These are phyloP conservation scores for Cystofilobasidium capitatum DNA, from an alignment of 768 basidiomycete genomes.

Conservation along the genomic window DNA sequence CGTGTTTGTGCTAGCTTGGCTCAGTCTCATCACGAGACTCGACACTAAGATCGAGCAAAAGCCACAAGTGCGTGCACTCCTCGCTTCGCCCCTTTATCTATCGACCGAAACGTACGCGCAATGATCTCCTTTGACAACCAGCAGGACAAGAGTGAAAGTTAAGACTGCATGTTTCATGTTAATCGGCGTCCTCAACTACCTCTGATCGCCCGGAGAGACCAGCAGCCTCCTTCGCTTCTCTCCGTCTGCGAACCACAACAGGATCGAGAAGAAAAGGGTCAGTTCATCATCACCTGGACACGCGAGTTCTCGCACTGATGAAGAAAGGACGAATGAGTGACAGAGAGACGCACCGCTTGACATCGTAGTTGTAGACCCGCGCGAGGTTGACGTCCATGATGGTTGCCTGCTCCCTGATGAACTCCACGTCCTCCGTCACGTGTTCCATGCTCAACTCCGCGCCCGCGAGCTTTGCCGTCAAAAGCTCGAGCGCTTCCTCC, in stretches of 20 bases:
- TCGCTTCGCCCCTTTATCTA: no score
- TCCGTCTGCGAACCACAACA: neutral
- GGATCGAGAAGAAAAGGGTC: neutral
- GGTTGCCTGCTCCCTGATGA: constrained; percentile 85
- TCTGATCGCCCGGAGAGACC: neutral
- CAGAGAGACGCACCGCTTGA: constrained; percentile 47
- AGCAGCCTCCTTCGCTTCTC: constrained; percentile 1
- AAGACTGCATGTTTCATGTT: no score
- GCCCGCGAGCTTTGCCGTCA: constrained; percentile 61
- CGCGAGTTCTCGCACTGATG: no score
- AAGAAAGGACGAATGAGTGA: neutral
- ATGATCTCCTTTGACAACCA: no score
- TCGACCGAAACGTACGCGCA: no score
- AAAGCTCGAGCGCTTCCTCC: constrained; percentile 60
- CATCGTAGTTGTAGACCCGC: constrained; percentile 92
- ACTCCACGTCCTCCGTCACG: constrained; percentile 80
- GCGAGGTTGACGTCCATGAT: constrained; percentile 95
- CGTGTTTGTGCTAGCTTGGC: no score
- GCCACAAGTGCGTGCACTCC: no score
- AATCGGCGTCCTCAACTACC: neutral
- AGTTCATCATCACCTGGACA: no score
- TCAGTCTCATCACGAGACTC: no score
- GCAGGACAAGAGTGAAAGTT: no score
- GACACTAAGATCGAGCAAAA: no score
- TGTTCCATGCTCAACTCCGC: constrained; percentile 60